Evolutionary conservation across 805 yeast genomes (phyloP).

Genomic region (Cyberlindnera galapagoensis): DNA sequence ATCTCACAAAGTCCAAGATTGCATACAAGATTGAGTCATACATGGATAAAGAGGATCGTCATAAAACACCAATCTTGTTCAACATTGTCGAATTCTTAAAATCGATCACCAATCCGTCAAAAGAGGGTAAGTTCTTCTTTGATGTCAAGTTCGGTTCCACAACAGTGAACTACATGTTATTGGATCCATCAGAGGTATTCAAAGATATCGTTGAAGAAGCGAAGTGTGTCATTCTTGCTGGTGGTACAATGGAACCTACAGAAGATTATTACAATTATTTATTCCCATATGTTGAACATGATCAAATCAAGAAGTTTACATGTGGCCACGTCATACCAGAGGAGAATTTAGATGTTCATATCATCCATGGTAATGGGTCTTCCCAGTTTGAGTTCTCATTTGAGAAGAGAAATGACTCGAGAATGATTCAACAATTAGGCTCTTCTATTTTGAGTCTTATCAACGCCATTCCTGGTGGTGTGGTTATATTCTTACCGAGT

Average conservation of each 20-base stretch:
- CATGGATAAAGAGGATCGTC: constrained; percentile 30
- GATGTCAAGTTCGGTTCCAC: constrained; percentile 30
- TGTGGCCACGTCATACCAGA: constrained; percentile 85
- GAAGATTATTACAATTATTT: constrained; percentile 61
- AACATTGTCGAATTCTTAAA: constrained; percentile 59
- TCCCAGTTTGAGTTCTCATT: constrained; percentile 58
- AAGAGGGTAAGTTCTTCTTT: constrained; percentile 76
- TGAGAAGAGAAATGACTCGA: constrained; percentile 44
- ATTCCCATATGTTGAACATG: constrained; percentile 47
- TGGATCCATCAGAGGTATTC: constrained; percentile 75
- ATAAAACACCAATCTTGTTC: constrained; percentile 35
- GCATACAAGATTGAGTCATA: constrained; percentile 81
- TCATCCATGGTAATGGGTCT: constrained; percentile 30
- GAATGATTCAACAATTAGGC: constrained; percentile 48
- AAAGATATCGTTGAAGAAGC: constrained; percentile 57
- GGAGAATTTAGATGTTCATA: constrained; percentile 55
- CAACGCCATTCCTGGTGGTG: constrained; percentile 57
- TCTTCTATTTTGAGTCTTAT: constrained; percentile 36
- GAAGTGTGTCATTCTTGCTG: constrained; percentile 72
- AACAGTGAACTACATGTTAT: constrained; percentile 57
- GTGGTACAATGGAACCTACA: constrained; percentile 94
- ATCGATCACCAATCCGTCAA: constrained; percentile 63
- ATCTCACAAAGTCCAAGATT: constrained; percentile 61
- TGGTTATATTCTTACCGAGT: constrained; percentile 81
- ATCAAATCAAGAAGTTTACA: constrained; percentile 45